phyloP scores from a whole-genome alignment of 2,329 filamentous ascomycete species.

The Mycosphaerella sp. region DNA sequence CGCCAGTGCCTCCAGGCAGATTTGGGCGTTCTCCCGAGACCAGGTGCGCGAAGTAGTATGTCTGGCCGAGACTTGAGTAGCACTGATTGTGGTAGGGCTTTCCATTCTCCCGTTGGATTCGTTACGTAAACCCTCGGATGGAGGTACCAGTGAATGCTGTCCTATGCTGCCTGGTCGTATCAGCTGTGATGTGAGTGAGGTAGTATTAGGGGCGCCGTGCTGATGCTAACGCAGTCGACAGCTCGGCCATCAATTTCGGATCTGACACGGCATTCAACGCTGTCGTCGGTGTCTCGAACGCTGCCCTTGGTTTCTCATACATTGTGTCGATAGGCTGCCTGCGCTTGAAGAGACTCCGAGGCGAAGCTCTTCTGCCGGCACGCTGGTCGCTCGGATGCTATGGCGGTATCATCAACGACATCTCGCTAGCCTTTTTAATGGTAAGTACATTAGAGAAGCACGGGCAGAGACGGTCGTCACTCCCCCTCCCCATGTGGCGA shows the following conservation, averaged over 20 bases:
- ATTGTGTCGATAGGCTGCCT: slow-evolving; percentile 32
- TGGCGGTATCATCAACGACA: slow-evolving; percentile 32
- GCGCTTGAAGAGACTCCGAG: slow-evolving; percentile 29
- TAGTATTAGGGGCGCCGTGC: background rate
- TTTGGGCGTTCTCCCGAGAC: slow-evolving; percentile 33
- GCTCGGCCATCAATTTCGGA: slow-evolving; percentile 39
- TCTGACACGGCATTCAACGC: slow-evolving; percentile 37
- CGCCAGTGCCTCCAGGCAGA: slow-evolving; percentile 31
- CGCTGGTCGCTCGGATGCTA: slow-evolving; percentile 32
- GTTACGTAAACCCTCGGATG: slow-evolving; percentile 26
- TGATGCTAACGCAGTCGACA: background rate
- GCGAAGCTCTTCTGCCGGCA: slow-evolving; percentile 29
- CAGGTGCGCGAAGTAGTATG: slow-evolving; percentile 13
- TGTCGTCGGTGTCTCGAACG: slow-evolving; percentile 37
- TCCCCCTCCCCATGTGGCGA: background rate
- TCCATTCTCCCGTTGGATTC: slow-evolving; percentile 33
- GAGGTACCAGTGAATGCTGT: slow-evolving; percentile 33
- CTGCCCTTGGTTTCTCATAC: slow-evolving; percentile 32
- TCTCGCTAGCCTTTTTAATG: slow-evolving; percentile 28
- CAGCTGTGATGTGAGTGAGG: slow-evolving; percentile 26
- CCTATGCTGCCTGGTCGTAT: slow-evolving; percentile 28
- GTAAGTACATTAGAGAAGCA: background rate
- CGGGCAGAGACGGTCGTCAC: background rate
- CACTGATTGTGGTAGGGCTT: slow-evolving; percentile 24
- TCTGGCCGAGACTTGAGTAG: background rate